Evolutionary conservation across 1,284 basidiomycete species (phyloP).

Genomic region (Fomitopsis palustris): DNA sequence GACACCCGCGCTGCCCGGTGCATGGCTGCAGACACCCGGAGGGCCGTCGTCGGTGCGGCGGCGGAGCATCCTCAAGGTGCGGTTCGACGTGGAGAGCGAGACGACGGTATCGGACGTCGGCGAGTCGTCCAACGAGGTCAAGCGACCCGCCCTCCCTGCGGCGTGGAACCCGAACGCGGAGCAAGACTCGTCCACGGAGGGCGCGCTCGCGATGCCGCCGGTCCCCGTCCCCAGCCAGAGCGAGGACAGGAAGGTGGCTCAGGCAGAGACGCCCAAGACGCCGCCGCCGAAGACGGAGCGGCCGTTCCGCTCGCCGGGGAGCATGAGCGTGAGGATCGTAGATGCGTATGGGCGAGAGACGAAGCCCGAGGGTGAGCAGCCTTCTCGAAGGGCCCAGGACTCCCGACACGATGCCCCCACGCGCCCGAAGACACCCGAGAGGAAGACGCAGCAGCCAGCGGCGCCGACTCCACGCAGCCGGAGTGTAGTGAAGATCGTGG

Average conservation of each 20-base stretch:
- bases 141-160: background rate
- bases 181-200: background rate
- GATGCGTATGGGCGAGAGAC: slow-evolving; percentile 55
- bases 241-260: background rate
- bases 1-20: slow-evolving; percentile 71
- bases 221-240: background rate
- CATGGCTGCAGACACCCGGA: slow-evolving; percentile 58
- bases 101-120: slow-evolving; percentile 36
- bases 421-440: background rate
- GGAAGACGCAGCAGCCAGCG: background rate
- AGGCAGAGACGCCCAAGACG: slow-evolving; percentile 14
- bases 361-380: slow-evolving; percentile 15
- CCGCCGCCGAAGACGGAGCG: slow-evolving; percentile 15
- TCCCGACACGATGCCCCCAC: background rate
- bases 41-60: slow-evolving; percentile 30
- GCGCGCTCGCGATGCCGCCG: background rate
- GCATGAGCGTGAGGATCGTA: slow-evolving; percentile 46
- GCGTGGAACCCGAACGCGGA: background rate
- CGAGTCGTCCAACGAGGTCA: slow-evolving; percentile 18
- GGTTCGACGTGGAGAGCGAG: slow-evolving; percentile 53
- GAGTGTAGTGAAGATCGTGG: slow-evolving; percentile 54
- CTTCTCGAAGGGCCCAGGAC: background rate
- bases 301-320: slow-evolving; percentile 28
- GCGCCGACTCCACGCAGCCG: slow-evolving; percentile 33
- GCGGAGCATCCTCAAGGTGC: slow-evolving; percentile 53